Conservation (phyloP, 208 protist species). For the Crithidia expoeki region DNA sequence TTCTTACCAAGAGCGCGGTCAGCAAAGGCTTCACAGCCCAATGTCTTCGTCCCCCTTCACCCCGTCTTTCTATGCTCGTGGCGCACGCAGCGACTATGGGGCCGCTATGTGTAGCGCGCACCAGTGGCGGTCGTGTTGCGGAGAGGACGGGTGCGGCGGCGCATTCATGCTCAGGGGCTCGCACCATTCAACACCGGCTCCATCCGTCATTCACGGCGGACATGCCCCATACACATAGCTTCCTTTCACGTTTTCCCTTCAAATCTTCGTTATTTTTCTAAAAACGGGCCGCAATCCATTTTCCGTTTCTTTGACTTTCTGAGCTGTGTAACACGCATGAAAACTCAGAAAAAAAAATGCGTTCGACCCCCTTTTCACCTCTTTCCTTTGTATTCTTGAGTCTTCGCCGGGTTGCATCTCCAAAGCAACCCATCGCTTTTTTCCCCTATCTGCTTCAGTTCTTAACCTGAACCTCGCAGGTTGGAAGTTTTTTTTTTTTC, state of each 20-base stretch:
- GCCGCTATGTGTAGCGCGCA: neutral
- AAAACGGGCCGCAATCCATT: too few species aligned
- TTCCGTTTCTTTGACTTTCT: too few species aligned
- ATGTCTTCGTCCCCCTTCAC: constrained; percentile 7
- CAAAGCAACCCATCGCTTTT: too few species aligned
- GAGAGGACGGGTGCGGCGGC: neutral
- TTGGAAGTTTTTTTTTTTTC: too few species aligned
- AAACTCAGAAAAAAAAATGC: too few species aligned
- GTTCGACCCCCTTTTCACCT: too few species aligned
- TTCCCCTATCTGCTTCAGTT: too few species aligned
- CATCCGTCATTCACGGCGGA: neutral
- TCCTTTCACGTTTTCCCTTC: neutral
- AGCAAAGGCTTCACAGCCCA: neutral
- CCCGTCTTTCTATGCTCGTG: constrained; percentile 1
- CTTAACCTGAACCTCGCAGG: too few species aligned
- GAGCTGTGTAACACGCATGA: too few species aligned
- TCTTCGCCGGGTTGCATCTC: too few species aligned
- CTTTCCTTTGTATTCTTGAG: too few species aligned
- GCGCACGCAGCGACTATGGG: neutral
- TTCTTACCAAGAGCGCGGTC: neutral
- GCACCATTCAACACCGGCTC: neutral
- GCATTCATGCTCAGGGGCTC: neutral
- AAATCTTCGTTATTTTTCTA: too few species aligned
- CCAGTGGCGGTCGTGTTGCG: neutral
- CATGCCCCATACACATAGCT: neutral